Base-by-base conservation (phyloP, 768 basidiomycete genomes). In the Kwoniella dejecticola region DNA sequence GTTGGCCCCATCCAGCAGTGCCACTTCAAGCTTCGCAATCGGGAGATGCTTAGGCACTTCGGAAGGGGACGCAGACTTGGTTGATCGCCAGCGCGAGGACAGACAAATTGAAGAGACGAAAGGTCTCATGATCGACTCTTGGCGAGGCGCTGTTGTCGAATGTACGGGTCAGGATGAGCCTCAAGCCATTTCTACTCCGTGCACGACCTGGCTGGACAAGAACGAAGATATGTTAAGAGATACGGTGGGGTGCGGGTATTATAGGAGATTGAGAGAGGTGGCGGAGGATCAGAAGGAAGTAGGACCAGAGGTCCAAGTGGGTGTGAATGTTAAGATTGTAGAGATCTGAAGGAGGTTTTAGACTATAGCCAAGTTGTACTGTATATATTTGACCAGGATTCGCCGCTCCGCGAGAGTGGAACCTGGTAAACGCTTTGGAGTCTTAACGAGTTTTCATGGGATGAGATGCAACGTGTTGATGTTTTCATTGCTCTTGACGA, bases 191-290 rank as follows among this genome's bases (percentile, higher is more conserved):
- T 19, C 15, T 11, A 57, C 56, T 12, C 57, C 57, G 11, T 41
- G 15, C 13, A 10, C 40, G 23, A 10, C 36, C 6, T 59, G 57
- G 57, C 17, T 59, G 27, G 40, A 59, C 26, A 59, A 30, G 19
- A 59, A 59, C n/a, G 57, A 59, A 52, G 57, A 59, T 30, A 41
- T 59, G 57, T 33, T 52, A 21, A 50, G 57, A 36, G 57, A 59
- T 27, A 44, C 57, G 15, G 41, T 52, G 4, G 57, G 57, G 1
- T 59, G 57, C 27, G 49, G 57, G 11, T 59, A 59, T 26, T 59
- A 47, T 33, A 49, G 57, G 8, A 36, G 41, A 42, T 24, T 59
- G 48, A 40, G 54, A 29, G 48, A 50, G 21, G 30, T 50, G 29
- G 48, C 48, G 3, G 29, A 50, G 33, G 48, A 47, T 47, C 46